Evolutionary conservation across 345 rosid genomes (phyloP), one percentile per base, ranked within the genome.

Genomic region (Aegle marmelos): DNA sequence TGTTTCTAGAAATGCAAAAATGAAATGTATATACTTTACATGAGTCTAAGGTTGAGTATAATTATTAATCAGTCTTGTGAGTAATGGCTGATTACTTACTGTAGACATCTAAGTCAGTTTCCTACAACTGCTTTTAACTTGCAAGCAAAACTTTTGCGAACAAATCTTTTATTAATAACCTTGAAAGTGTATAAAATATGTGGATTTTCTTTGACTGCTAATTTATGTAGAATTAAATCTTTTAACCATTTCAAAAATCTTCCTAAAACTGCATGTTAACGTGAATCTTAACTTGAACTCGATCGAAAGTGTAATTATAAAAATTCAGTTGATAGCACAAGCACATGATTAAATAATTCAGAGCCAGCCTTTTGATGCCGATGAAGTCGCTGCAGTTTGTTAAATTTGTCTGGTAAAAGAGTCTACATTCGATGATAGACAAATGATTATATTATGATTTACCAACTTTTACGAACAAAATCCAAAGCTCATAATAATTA

Each of bases 361-460:
- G 1, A 27, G 9, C n/a, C 3, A 24, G 54, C 53, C 54, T 64
- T 74, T 57, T 56, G 75, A 56, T 31, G 17, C 76, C 76, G 65
- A 57, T 50, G 25, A 64, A 75, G 30, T n/a, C n/a, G 62, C 17
- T 75, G 62, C 78, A 65, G 65, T 4, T 64, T 75, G 63, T 48
- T 74, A 28, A 62, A 4, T 11, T 66, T 22, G 4, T 33, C 27
- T 7, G 7, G 66, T 62, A 13, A 28, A 61, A 62, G 66, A 62
- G 64, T 60, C 19, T 8, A 65, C 39, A 65, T 45, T 8, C 39
- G 17, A 45, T 45, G 13, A 45, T 45, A 45, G 13, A 13, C 17
- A 13, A 4, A 33, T 9, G 27, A 65, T 21, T 22, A 9, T 73
- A 2, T 24, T 48, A 73, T 59, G 30, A 57, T 58, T 58, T 33